Evolutionary conservation across 805 yeast species (phyloP), one percentile per base, ranked within the genome.

Genomic region (Teunomyces stri): DNA sequence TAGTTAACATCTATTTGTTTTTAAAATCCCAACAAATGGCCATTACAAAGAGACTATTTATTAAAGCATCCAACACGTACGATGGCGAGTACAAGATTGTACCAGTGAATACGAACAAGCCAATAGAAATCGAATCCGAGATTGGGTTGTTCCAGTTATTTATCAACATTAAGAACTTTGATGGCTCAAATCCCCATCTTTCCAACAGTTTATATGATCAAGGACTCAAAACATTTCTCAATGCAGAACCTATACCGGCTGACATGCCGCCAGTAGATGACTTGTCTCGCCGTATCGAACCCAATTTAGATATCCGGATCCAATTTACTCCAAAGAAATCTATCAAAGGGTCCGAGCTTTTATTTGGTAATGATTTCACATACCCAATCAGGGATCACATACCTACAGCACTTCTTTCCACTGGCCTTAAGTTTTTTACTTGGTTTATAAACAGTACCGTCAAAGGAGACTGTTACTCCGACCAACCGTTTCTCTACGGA

Each of bases 311-410:
- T 13, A 53, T 72, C 13, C 54, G 62, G 13, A 59, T 71, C n/a
- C 61, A 63, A 31, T 71, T 79, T 49, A 65, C 56, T 9, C 85
- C 84, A 37, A 65, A 56, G 9, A 46, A 49, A 3, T 69, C 66
- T 16, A 64, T 82, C n/a, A 57, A 55, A 15, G 87, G 86, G 2
- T 69, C 76, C 36, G 72, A 74, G n/a, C 63, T 85, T 35, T 49
- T 80, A n/a, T 84, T 81, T 65, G 90, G 90, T 1, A 85, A 85
- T 58, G 89, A 85, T 56, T 82, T 82, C 58, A 79, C 75, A 7
- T 59, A 68, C n/a, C 83, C 87, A 0, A 75, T 85, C 28, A 66
- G 74, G 28, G 82, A 82, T 42, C 70, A 71, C 45, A 71, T 85
- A 9, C 90, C 90, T 2, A 70, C 80, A 4, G 61, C 79, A 1